Evolutionary conservation across 495 filamentous ascomycete genomes (phyloP).

Genomic region (Podospora sp.): DNA sequence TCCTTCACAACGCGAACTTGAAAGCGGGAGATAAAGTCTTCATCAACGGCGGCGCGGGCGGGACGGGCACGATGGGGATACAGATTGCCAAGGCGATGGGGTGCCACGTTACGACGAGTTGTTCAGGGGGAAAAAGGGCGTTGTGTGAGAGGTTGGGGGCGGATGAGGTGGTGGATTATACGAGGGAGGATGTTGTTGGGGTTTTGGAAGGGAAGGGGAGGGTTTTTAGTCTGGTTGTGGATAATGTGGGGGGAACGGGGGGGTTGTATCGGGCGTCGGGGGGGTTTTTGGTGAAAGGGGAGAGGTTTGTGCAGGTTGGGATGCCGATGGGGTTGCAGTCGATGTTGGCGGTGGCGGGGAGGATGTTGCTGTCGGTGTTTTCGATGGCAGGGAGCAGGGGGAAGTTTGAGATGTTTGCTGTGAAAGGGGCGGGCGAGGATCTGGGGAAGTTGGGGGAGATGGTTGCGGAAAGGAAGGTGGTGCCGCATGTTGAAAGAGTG

Average conservation of each 20-base stretch:
- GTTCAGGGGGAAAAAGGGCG: neutral
- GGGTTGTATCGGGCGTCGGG: neutral
- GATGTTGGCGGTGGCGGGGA: neutral
- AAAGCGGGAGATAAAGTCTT: neutral
- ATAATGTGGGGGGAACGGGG: neutral
- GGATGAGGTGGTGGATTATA: neutral
- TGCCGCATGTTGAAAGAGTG: neutral
- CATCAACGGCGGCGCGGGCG: neutral
- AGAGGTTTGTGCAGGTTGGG: neutral
- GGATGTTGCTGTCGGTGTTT: neutral
- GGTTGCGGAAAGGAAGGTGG: neutral
- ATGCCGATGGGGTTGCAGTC: neutral
- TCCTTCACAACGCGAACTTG: neutral
- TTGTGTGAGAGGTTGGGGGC: neutral
- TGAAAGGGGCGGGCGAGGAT: neutral
- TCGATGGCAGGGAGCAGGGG: neutral
- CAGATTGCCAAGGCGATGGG: conserved; percentile 1
- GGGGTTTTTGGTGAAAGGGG: neutral
- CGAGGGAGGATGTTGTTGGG: neutral
- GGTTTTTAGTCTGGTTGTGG: neutral
- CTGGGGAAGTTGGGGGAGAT: neutral
- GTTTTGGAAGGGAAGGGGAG: neutral
- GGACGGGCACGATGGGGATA: neutral
- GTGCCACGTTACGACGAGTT: neutral
- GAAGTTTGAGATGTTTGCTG: neutral